Percentiles rank a stretch among this genome's conserved stretches.
phyloP scores from a whole-genome alignment of 495 filamentous ascomycete species.

The Corynascus novoguineensis region DNA sequence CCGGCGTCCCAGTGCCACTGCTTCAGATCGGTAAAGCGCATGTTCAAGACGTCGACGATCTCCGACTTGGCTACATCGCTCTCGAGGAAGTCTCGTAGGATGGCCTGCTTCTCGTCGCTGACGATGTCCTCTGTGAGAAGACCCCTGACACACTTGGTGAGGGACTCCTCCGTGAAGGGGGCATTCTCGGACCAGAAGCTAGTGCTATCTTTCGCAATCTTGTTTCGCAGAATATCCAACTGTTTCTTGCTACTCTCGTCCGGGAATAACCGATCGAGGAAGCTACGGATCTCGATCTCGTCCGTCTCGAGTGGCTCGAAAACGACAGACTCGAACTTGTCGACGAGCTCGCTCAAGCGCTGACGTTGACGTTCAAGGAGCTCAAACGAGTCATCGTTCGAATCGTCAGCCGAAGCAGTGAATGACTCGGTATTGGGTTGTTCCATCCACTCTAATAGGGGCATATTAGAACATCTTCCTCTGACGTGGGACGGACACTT shows the following conservation, averaged over 20 bases:
- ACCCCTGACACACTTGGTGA: slow-evolving; percentile 43
- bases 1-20: slow-evolving; percentile 55
- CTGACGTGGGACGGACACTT: too few relatives aligned
- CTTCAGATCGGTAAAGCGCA: slow-evolving; percentile 55
- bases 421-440: slow-evolving; percentile 21
- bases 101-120: slow-evolving; percentile 54
- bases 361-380: slow-evolving; percentile 42
- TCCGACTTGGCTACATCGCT: slow-evolving; percentile 53
- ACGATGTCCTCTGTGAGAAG: slow-evolving; percentile 56
- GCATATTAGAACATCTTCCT: neutral
- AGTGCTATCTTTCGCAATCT: slow-evolving; percentile 12
- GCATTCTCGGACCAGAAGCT: slow-evolving; percentile 17
- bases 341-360: slow-evolving; percentile 45
- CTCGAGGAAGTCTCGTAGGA: slow-evolving; percentile 55
- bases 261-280: slow-evolving; percentile 51
- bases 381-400: slow-evolving; percentile 28
- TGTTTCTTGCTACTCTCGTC: slow-evolving; percentile 33
- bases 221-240: slow-evolving; percentile 23
- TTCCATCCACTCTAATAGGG: slow-evolving; percentile 51
- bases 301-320: slow-evolving; percentile 50
- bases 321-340: slow-evolving; percentile 54
- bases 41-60: slow-evolving; percentile 63
- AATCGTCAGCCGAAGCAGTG: slow-evolving; percentile 16
- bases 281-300: slow-evolving; percentile 41
- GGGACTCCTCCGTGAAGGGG: slow-evolving; percentile 28